Percentiles rank a stretch among this genome's conserved stretches.
Conservation (phyloP, 352 stramenopile genomes). For the Pythium volutum region DNA sequence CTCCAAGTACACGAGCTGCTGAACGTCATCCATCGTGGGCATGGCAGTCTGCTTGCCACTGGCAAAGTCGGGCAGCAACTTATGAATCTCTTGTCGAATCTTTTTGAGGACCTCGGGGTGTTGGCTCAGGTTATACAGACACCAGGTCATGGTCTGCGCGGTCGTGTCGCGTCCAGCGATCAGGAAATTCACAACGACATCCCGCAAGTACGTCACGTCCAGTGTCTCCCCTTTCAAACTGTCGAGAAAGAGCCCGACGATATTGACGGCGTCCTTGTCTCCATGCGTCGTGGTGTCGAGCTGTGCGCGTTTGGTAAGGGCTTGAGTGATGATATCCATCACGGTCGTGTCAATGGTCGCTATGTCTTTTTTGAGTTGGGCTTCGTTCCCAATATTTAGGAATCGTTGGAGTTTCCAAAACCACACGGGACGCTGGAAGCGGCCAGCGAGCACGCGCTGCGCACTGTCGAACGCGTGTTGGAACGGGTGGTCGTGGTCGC, state of each 20-base stretch:
- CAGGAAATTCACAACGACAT: constrained; percentile 80
- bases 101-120: constrained; percentile 45
- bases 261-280: constrained; percentile 14
- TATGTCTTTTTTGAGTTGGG: constrained; percentile 32
- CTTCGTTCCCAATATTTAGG: constrained; percentile 36
- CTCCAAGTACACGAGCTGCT: constrained; percentile 46
- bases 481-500: constrained; percentile 24
- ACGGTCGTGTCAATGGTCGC: constrained; percentile 47
- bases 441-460: constrained; percentile 26
- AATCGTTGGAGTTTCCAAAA: constrained; percentile 46
- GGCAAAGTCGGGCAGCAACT: constrained; percentile 22
- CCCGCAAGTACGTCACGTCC: constrained; percentile 48
- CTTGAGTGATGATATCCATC: constrained; percentile 40
- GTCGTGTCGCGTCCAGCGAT: constrained; percentile 81
- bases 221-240: constrained; percentile 27
- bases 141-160: constrained; percentile 69
- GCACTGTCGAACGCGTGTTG: constrained; percentile 38
- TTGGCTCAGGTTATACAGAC: constrained; percentile 56
- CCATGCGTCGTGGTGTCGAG: constrained; percentile 1
- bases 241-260: constrained; percentile 56
- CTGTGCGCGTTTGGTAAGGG: constrained; percentile 23
- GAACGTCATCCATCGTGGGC: constrained; percentile 43
- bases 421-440: constrained; percentile 33
- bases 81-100: constrained; percentile 41
- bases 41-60: constrained; percentile 3